These are phyloP conservation scores for Penstemon davidsonii DNA, from an alignment of 257 asterid species.

Conservation along the genomic window DNA sequence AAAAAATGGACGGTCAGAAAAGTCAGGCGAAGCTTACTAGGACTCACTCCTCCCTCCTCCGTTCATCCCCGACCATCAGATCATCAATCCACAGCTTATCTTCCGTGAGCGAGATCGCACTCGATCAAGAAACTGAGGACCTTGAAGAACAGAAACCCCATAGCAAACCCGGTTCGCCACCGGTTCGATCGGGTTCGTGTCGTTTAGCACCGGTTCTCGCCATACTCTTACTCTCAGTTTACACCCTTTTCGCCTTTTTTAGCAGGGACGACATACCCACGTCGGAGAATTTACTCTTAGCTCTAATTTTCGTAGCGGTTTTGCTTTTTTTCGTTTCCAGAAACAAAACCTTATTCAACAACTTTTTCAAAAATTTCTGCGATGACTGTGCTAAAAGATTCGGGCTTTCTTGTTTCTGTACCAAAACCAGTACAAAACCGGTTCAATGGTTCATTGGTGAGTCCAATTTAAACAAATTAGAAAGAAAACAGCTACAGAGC, in stretches of 20 bases:
- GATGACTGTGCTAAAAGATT: conserved; percentile 39
- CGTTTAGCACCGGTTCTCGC: conserved; percentile 33
- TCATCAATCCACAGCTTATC: conserved; percentile 83
- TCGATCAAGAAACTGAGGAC: conserved; percentile 51
- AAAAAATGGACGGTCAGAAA: conserved; percentile 72
- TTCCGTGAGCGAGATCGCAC: conserved; percentile 62
- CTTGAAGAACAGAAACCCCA: conserved; percentile 97
- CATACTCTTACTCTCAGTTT: conserved; percentile 42
- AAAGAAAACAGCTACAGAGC: conserved; percentile 20
- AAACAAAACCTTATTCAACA: conserved; percentile 45
- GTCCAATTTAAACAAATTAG: conserved; percentile 26
- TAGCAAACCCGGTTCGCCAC: conserved; percentile 38
- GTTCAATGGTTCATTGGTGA: conserved; percentile 90
- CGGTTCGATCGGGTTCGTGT: conserved; percentile 32
- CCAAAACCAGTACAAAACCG: conserved; percentile 48
- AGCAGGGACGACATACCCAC: conserved; percentile 47
- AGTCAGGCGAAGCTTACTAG: conserved; percentile 78
- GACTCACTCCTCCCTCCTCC: conserved; percentile 86
- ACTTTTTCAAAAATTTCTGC: conserved; percentile 37
- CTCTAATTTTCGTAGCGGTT: conserved; percentile 60
- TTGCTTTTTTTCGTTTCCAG: conserved; percentile 46
- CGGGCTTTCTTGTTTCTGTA: conserved; percentile 36
- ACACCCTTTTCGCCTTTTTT: conserved; percentile 57
- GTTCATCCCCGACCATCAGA: conserved; percentile 79
- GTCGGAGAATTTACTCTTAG: conserved; percentile 67